Conservation (phyloP, 371 early-diverging fungal species). For the Saksenaea oblongispora region DNA sequence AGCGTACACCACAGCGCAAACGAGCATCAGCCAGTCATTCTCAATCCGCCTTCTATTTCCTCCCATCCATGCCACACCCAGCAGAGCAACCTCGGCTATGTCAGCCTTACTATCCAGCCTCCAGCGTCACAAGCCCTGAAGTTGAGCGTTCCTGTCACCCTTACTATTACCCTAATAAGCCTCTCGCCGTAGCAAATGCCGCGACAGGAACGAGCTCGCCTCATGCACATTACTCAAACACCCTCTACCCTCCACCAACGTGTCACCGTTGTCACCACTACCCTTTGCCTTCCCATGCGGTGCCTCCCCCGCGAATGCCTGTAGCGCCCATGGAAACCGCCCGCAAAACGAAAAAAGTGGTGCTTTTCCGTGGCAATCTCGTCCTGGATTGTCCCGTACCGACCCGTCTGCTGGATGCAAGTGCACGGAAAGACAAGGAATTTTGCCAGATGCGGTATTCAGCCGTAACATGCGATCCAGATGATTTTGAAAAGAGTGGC, state of each 20-base stretch:
- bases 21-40: not conserved
- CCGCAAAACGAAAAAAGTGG: conserved; percentile 12
- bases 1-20: not conserved
- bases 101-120: not conserved
- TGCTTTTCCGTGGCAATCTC: conserved; percentile 51
- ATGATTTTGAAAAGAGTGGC: conserved; percentile 48
- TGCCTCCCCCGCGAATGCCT: not conserved
- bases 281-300: not conserved
- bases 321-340: not conserved
- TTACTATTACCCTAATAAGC: not conserved
- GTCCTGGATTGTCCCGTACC: conserved; percentile 58
- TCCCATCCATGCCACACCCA: not conserved
- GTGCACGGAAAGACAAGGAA: conserved; percentile 52
- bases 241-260: not conserved
- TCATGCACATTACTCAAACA: too few relatives aligned
- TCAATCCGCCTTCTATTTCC: not conserved
- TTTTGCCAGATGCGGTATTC: conserved; percentile 74
- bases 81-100: not conserved
- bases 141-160: not conserved
- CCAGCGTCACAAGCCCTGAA: not conserved
- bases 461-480: conserved; percentile 66
- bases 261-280: not conserved
- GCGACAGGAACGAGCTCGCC: too few relatives aligned
- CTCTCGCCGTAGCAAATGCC: not conserved
- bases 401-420: conserved; percentile 37